A percentile compares a stretch with the other conserved stretches of the same genome.
Conservation (phyloP, 495 filamentous ascomycete species). For the Paragyromitra xinjiangensis region DNA sequence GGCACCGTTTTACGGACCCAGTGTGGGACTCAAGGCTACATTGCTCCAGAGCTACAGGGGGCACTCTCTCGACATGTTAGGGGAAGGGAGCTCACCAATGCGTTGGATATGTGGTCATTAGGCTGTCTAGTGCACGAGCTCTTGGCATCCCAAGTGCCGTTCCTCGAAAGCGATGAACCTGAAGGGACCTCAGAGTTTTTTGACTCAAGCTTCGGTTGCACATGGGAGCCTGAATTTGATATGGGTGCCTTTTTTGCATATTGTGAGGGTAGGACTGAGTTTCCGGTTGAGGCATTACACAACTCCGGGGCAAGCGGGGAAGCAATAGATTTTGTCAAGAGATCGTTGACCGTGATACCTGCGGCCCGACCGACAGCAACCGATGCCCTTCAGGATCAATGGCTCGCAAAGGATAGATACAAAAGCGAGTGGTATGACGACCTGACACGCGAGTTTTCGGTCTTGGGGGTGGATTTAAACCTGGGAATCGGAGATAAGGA, state of each 20-base stretch:
- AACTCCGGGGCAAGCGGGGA: not conserved
- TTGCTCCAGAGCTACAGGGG: not conserved
- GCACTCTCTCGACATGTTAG: not conserved
- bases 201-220: not conserved
- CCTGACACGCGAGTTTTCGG: not conserved
- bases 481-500: not conserved
- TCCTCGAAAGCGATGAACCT: no score
- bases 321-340: slow-evolving; percentile 19
- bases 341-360: not conserved
- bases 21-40: not conserved
- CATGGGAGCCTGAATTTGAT: not conserved
- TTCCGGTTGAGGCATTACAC: not conserved
- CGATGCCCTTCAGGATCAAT: slow-evolving; percentile 2
- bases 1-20: not conserved
- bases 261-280: not conserved
- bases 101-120: not conserved
- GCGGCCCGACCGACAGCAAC: slow-evolving; percentile 7
- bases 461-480: not conserved
- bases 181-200: not conserved
- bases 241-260: slow-evolving; percentile 5
- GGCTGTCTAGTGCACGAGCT: no score
- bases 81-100: not conserved
- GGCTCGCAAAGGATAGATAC: not conserved
- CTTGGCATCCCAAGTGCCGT: no score
- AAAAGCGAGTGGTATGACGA: slow-evolving; percentile 4